Conservation (phyloP, 2,329 filamentous ascomycete genomes). For the Colletotrichum sublineola region DNA sequence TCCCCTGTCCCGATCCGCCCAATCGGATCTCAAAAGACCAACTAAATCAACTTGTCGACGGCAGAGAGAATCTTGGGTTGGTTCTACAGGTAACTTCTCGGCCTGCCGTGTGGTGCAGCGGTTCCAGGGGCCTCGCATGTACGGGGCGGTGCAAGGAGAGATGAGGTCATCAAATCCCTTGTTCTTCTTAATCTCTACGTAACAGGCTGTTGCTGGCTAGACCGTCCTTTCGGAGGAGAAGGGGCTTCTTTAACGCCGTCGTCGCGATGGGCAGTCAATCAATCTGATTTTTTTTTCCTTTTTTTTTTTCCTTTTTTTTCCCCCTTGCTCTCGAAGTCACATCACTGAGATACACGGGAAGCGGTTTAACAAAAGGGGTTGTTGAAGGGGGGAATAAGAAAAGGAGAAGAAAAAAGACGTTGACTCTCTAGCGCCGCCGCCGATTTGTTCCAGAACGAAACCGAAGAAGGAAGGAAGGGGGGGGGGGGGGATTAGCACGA, state of each 20-base stretch:
- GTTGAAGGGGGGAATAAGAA: not conserved
- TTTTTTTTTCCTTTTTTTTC: too few relatives aligned
- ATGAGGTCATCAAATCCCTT: slow-evolving; percentile 40
- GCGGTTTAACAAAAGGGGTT: not conserved
- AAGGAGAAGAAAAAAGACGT: not conserved
- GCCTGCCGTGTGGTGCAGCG: not conserved
- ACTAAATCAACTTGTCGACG: not conserved
- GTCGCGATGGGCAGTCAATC: not conserved
- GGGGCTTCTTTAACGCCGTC: not conserved
- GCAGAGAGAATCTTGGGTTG: slow-evolving; percentile 10
- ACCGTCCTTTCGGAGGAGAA: too few relatives aligned
- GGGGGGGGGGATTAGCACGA: not conserved
- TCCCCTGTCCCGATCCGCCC: slow-evolving; percentile 10
- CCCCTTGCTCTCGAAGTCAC: not conserved
- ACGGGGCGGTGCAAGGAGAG: slow-evolving; percentile 22
- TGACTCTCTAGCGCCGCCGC: slow-evolving; percentile 15
- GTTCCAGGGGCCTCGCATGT: slow-evolving; percentile 34
- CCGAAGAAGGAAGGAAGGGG: not conserved
- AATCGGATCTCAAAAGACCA: slow-evolving; percentile 11
- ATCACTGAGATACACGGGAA: not conserved
- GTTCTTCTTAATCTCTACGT: slow-evolving; percentile 38
- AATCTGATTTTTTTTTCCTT: not conserved
- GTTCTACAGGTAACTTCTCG: not conserved
- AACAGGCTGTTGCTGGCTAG: slow-evolving; percentile 30
- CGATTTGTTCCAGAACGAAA: slow-evolving; percentile 28